Conservation (phyloP, 306 rosid genomes). For the Myrica gale region DNA sequence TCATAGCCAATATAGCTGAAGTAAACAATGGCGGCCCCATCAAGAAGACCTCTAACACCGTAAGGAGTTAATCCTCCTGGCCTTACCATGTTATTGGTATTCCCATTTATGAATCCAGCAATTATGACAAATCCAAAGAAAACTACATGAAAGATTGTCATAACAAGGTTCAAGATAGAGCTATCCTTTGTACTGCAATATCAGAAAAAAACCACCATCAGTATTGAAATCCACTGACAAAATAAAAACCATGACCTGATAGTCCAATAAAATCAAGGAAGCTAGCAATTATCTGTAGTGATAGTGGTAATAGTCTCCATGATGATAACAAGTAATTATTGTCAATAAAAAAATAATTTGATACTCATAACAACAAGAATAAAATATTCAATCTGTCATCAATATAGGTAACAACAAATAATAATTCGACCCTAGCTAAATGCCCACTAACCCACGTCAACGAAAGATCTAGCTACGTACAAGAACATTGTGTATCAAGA, state of each 20-base stretch:
- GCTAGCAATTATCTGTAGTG: not conserved
- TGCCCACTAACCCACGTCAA: constrained; percentile 5
- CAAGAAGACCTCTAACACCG: constrained; percentile 70
- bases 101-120: constrained; percentile 71
- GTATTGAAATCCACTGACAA: constrained; percentile 43
- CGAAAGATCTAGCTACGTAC: not conserved
- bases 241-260: not conserved
- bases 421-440: not conserved
- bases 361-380: not conserved
- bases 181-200: constrained; percentile 89
- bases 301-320: not conserved
- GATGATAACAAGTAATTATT: not conserved
- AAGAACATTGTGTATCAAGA: not conserved
- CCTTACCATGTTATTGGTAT: constrained; percentile 57
- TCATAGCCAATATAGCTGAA: constrained; percentile 93
- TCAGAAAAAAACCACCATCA: constrained; percentile 25
- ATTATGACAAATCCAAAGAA: constrained; percentile 85
- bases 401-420: not conserved
- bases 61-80: constrained; percentile 72
- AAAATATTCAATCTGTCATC: not conserved
- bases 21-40: constrained; percentile 91
- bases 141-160: constrained; percentile 85
- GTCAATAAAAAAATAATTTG: not conserved
- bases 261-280: constrained; percentile 14
- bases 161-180: constrained; percentile 69